phyloP scores from a whole-genome alignment of 2,329 filamentous ascomycete species.

The Chrysoporthe puriensis region DNA sequence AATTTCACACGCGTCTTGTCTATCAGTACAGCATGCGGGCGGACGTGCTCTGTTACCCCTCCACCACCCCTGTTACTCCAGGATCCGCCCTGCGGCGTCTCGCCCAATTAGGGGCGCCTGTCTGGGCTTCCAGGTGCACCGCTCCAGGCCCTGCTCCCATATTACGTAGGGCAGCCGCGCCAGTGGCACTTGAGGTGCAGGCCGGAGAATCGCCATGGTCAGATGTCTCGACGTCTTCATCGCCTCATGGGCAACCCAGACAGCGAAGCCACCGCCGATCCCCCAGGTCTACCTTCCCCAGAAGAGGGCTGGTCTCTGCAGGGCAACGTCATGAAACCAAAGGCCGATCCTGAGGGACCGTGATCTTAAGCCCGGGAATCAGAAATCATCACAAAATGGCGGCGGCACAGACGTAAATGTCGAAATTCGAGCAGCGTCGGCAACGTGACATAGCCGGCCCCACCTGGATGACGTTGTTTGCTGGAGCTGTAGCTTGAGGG shows the following conservation, averaged over 20 bases:
- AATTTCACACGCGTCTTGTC: constrained; percentile 5
- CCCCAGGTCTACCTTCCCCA: neutral
- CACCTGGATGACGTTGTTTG: constrained; percentile 8
- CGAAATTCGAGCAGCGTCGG: neutral
- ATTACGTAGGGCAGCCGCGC: constrained; percentile 7
- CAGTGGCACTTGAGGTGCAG: neutral
- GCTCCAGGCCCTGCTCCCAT: neutral
- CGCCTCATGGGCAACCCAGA: neutral
- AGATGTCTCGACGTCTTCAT: neutral
- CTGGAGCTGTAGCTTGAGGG: constrained; percentile 1
- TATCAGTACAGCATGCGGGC: neutral
- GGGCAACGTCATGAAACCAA: constrained; percentile 7
- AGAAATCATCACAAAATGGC: neutral
- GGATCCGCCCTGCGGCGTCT: neutral
- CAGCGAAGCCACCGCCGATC: neutral
- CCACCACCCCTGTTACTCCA: constrained; percentile 6
- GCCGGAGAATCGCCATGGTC: neutral
- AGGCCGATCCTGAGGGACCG: neutral
- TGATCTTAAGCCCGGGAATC: neutral
- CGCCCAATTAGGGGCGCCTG: neutral
- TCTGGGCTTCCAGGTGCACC: neutral
- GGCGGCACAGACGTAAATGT: constrained; percentile 4
- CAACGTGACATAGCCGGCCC: neutral
- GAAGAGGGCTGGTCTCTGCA: neutral
- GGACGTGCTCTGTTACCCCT: neutral